Base-by-base conservation (phyloP, 2,329 filamentous ascomycete species). In the Amesomyces nigricolor region DNA sequence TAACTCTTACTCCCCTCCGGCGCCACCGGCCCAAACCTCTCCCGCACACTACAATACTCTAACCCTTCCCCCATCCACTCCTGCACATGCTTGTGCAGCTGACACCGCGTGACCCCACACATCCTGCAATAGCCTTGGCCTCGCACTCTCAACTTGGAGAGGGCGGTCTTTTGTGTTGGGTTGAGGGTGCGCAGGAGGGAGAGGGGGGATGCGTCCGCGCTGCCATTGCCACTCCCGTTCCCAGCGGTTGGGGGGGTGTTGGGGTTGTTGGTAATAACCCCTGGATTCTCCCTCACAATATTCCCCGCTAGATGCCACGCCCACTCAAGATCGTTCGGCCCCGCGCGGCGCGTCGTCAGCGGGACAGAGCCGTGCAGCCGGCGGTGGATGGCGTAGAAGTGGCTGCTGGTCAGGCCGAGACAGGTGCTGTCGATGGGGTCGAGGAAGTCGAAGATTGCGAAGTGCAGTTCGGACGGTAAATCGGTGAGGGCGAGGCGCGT, bases 371-470 rank as follows among this genome's bases (percentile, higher is more conserved):
- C 79, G 66, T 82, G 76, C 68, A 82, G 73, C 53, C 75, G 75
- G 26, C 75, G 73, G 68, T 83, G 80, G 62, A 85, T 80, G 35
- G 73, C 70, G 67, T 86, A 85, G 61, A 83, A 76, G 65, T 78
- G 74, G 43, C 73, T 74, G 71, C 76, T 81, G 38, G 81, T 77
- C 51, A 86, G 74, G 13, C 80, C 82, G 39, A 86, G 71, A 65
- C 81, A 85, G 39, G 78, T 80, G 64, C 81, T 80, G 68, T 86
- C 82, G 59, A 86, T 83, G 47, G 80, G 79, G 68, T 86, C 82
- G 56, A 86, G 77, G 60, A 79, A 78, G 66, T 83, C 80, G 63
- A 84, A 82, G 59, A 86, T 74, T 58, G 75, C 71, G 59, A 78
- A 82, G 67, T 84, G 81, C 10, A 86, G 71, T 68, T 86, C 82